Conservation (phyloP, 805 yeast genomes). For the Ogataea ramenticola region DNA sequence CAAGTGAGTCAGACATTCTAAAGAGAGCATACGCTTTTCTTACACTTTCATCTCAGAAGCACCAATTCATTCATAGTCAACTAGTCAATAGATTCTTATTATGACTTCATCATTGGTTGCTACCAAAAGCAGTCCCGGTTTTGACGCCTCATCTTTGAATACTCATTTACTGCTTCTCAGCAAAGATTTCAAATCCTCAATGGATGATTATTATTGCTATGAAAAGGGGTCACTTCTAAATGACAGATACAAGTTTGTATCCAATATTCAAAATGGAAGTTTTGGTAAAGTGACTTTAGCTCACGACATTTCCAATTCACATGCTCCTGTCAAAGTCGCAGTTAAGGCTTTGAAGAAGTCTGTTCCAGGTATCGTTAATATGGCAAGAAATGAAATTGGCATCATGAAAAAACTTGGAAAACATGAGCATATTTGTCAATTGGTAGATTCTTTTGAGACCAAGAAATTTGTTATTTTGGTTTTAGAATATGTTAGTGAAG, state of each 20-base stretch:
- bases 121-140: constrained; percentile 2
- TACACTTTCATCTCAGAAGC: too few relatives aligned
- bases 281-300: constrained; percentile 58
- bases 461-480: constrained; percentile 45
- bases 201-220: constrained; percentile 34
- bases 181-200: constrained; percentile 18
- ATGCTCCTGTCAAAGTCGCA: constrained; percentile 33
- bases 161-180: constrained; percentile 11
- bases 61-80: too few relatives aligned
- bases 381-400: constrained; percentile 50
- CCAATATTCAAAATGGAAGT: constrained; percentile 48
- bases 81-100: too few relatives aligned
- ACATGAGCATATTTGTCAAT: constrained; percentile 50
- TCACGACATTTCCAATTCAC: constrained; percentile 23
- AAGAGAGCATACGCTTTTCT: too few relatives aligned
- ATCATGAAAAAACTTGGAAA: constrained; percentile 33
- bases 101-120: constrained; percentile 4
- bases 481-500: constrained; percentile 58
- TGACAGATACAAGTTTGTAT: constrained; percentile 34
- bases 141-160: constrained; percentile 4
- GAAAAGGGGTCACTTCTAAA: constrained; percentile 31
- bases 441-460: constrained; percentile 53
- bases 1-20: too few relatives aligned
- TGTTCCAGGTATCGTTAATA: constrained; percentile 31
- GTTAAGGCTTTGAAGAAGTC: constrained; percentile 46